These are phyloP conservation scores for Tricholomella constricta DNA, from an alignment of 768 basidiomycete genomes.

Conservation along the genomic window DNA sequence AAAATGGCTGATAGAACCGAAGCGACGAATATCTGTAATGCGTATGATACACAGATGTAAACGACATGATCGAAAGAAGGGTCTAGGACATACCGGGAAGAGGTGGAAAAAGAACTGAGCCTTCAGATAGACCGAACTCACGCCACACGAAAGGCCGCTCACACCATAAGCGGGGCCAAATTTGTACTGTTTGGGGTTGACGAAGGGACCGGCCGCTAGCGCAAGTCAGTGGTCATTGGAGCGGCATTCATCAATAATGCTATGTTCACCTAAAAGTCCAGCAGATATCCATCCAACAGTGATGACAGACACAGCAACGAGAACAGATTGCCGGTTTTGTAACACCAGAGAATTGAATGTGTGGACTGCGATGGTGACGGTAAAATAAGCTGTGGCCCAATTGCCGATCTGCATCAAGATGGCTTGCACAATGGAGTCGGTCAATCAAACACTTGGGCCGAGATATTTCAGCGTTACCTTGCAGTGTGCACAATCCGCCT, in stretches of 20 bases:
- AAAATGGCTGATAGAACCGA: slow-evolving; percentile 55
- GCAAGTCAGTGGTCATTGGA: background rate
- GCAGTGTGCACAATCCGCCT: slow-evolving; percentile 52
- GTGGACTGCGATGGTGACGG: slow-evolving; percentile 63
- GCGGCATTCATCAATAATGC: background rate
- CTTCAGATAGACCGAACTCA: slow-evolving; percentile 42
- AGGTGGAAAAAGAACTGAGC: slow-evolving; percentile 56
- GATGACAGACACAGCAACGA: slow-evolving; percentile 46
- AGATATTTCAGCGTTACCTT: slow-evolving; percentile 46
- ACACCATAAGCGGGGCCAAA: slow-evolving; percentile 52
- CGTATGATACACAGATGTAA: background rate
- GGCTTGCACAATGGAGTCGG: slow-evolving; percentile 34
- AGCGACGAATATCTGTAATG: slow-evolving; percentile 55
- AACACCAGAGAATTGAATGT: slow-evolving; percentile 69
- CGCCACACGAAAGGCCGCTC: slow-evolving; percentile 52
- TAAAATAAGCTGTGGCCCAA: slow-evolving; percentile 65
- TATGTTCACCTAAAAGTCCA: slow-evolving; percentile 43
- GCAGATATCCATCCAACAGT: slow-evolving; percentile 57
- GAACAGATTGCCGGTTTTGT: slow-evolving; percentile 49
- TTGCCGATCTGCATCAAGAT: slow-evolving; percentile 63
- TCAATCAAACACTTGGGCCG: slow-evolving; percentile 1
- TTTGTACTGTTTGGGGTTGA: slow-evolving; percentile 19
- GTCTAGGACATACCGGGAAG: slow-evolving; percentile 52
- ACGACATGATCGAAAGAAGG: background rate
- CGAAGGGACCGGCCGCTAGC: slow-evolving; percentile 39